These are phyloP conservation scores for Corylus avellana DNA, from an alignment of 306 rosid species.

Conservation along the genomic window DNA sequence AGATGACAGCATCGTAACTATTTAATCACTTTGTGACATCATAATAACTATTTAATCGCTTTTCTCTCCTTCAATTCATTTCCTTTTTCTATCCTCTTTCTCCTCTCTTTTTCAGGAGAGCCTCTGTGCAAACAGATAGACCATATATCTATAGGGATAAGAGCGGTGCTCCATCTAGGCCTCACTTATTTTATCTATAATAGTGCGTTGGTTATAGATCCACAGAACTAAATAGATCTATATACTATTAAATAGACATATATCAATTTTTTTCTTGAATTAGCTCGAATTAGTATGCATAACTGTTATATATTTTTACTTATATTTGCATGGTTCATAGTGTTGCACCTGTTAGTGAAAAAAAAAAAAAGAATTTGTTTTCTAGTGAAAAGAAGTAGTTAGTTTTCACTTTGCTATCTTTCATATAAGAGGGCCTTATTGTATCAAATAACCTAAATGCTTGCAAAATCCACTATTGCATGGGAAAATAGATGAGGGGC, in stretches of 20 bases:
- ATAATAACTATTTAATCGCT: neutral
- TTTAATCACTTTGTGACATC: neutral
- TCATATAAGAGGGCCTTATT: too few relatives aligned
- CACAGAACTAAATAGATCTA: neutral
- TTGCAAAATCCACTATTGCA: neutral
- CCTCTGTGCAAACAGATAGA: neutral
- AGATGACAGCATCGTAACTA: neutral
- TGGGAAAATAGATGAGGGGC: neutral
- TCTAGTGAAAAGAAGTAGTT: too few relatives aligned
- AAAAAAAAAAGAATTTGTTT: neutral
- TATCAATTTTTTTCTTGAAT: neutral
- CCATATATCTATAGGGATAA: neutral
- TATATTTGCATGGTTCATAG: neutral
- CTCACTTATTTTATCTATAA: neutral
- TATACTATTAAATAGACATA: neutral
- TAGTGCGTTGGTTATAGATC: neutral
- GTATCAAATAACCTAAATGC: too few relatives aligned
- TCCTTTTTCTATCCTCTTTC: too few relatives aligned
- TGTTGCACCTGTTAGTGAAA: neutral
- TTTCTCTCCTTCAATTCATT: neutral
- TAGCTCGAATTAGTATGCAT: neutral
- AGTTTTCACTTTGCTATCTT: too few relatives aligned
- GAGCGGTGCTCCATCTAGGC: neutral
- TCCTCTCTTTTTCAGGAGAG: neutral
- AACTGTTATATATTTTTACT: neutral